Conservation (phyloP, 306 rosid species). For the Inga laurina region DNA sequence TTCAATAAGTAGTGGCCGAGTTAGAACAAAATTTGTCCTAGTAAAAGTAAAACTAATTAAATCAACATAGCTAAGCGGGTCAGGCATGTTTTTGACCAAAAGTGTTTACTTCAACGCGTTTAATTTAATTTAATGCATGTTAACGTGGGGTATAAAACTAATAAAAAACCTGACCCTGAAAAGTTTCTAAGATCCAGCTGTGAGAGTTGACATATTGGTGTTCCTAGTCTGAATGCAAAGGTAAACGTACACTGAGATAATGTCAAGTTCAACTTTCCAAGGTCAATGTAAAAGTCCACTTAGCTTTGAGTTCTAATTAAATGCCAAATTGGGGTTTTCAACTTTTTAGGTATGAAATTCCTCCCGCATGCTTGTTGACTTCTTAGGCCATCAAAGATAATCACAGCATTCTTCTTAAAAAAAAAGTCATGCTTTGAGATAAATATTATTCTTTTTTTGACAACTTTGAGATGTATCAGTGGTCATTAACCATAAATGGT, state of each 20-base stretch:
- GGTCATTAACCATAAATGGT: not conserved
- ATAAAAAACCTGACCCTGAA: not conserved
- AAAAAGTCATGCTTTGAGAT: not conserved
- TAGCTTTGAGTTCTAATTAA: not conserved
- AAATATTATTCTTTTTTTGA: not conserved
- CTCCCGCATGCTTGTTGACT: slow-evolving; percentile 31
- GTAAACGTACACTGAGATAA: not conserved
- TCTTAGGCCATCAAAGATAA: not conserved
- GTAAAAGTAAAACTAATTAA: not conserved
- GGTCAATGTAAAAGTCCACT: slow-evolving; percentile 29
- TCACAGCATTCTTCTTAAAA: not conserved
- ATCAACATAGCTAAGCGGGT: not conserved
- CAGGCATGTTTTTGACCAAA: not conserved
- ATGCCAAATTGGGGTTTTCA: slow-evolving; percentile 20
- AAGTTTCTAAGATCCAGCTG: slow-evolving; percentile 31
- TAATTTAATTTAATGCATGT: not conserved
- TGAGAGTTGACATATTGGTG: not conserved
- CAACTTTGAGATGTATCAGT: not conserved
- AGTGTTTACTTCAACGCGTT: not conserved
- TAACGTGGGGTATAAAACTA: not conserved
- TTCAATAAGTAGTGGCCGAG: not conserved
- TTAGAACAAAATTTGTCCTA: not conserved
- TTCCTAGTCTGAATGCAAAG: not conserved
- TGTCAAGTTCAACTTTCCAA: slow-evolving; percentile 26
- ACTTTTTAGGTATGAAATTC: not conserved